Percentiles rank a stretch among this genome's conserved stretches.
These are phyloP conservation scores for Neurospora sp. DNA, from an alignment of 495 filamentous ascomycete genomes.

Conservation along the genomic window DNA sequence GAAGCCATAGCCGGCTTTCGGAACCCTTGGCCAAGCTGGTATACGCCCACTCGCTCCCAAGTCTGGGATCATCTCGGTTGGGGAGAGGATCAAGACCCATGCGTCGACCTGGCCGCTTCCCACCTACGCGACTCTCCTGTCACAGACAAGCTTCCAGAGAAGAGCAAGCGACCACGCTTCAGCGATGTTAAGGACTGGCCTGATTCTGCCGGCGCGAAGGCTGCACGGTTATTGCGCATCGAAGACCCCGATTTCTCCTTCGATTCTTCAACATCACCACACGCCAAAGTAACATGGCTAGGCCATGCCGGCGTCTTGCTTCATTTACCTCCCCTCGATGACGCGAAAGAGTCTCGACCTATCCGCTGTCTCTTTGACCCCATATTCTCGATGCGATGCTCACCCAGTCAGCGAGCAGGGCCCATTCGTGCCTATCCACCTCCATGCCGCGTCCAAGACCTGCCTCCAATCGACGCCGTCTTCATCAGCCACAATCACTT, in stretches of 20 bases:
- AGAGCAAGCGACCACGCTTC: slow-evolving; percentile 2
- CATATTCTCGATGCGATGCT: slow-evolving; percentile 41
- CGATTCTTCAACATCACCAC: background rate
- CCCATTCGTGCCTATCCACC: slow-evolving; percentile 41
- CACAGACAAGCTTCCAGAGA: background rate
- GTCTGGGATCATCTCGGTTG: slow-evolving; percentile 18
- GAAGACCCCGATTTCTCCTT: slow-evolving; percentile 19
- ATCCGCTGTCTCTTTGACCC: slow-evolving; percentile 39
- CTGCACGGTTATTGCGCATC: slow-evolving; percentile 8
- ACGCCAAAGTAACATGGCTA: slow-evolving; percentile 38
- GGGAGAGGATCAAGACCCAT: slow-evolving; percentile 15
- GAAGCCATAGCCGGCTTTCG: slow-evolving; percentile 24
- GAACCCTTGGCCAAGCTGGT: slow-evolving; percentile 46
- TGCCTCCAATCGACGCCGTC: slow-evolving; percentile 41
- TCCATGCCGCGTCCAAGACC: slow-evolving; percentile 35
- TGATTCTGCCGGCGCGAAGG: slow-evolving; percentile 9
- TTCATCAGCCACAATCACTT: slow-evolving; percentile 44
- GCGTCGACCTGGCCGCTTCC: slow-evolving; percentile 11
- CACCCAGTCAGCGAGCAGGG: slow-evolving; percentile 34
- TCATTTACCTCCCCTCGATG: slow-evolving; percentile 19
- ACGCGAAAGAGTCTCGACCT: slow-evolving; percentile 3
- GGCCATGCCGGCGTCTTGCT: slow-evolving; percentile 43
- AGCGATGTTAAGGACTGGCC: slow-evolving; percentile 10
- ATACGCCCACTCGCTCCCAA: slow-evolving; percentile 15
- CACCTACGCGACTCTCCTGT: slow-evolving; percentile 3